phyloP scores from a whole-genome alignment of 441 rosid genomes.

The Sinapis alba region DNA sequence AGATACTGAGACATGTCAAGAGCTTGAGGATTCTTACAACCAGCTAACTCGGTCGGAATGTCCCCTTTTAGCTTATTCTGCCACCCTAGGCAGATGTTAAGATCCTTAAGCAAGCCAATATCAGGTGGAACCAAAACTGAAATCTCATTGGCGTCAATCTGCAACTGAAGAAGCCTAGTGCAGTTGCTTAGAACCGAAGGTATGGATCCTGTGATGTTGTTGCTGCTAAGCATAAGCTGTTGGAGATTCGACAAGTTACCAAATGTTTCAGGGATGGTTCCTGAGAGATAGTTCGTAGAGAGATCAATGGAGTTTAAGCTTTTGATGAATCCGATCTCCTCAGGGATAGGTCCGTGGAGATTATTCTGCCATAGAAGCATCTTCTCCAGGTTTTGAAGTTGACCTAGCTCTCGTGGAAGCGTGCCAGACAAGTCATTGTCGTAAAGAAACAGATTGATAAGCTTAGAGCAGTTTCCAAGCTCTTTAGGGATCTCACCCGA shows the following conservation, averaged over 20 bases:
- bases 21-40: slow-evolving; percentile 62
- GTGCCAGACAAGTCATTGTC: slow-evolving; percentile 68
- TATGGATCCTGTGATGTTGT: slow-evolving; percentile 67
- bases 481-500: slow-evolving; percentile 63
- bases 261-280: slow-evolving; percentile 55
- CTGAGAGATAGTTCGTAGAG: slow-evolving; percentile 63
- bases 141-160: slow-evolving; percentile 68
- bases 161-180: slow-evolving; percentile 55
- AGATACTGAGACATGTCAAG: slow-evolving; percentile 66
- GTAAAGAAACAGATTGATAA: slow-evolving; percentile 60
- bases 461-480: slow-evolving; percentile 65
- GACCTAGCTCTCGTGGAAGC: slow-evolving; percentile 55
- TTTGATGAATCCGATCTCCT: slow-evolving; percentile 64
- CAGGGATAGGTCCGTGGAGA: slow-evolving; percentile 58
- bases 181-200: slow-evolving; percentile 63
- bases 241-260: slow-evolving; percentile 55
- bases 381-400: slow-evolving; percentile 61
- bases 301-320: slow-evolving; percentile 59
- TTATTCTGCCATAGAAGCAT: slow-evolving; percentile 68
- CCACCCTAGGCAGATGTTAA: slow-evolving; percentile 64
- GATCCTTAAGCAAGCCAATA: slow-evolving; percentile 56
- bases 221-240: slow-evolving; percentile 75
- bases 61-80: slow-evolving; percentile 71
- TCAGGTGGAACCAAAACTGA: slow-evolving; percentile 56
- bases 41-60: slow-evolving; percentile 57